A percentile compares a stretch with the other conserved stretches of the same genome.
These are phyloP conservation scores for Pichia sp. DNA, from an alignment of 1,139 yeast genomes.

Conservation along the genomic window DNA sequence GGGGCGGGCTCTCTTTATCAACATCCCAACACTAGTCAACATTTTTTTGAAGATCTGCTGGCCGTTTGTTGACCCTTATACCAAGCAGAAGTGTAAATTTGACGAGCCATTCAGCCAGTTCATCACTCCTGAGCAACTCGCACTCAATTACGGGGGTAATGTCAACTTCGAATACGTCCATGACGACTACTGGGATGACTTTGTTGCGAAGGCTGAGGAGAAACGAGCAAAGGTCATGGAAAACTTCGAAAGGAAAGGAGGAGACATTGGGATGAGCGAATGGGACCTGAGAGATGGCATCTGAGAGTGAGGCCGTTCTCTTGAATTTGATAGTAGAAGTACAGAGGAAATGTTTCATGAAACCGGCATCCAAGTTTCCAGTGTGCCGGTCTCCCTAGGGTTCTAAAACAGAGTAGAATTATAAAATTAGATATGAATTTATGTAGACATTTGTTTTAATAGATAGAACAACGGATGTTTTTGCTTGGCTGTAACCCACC, in stretches of 20 bases:
- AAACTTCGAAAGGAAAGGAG: slow-evolving; percentile 66
- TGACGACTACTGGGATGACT: slow-evolving; percentile 71
- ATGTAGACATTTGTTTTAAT: background rate
- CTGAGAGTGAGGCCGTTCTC: slow-evolving; percentile 5
- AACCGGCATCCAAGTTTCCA: background rate
- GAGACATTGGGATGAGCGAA: slow-evolving; percentile 64
- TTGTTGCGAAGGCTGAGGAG: slow-evolving; percentile 53
- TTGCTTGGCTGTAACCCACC: background rate
- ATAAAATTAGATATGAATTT: background rate
- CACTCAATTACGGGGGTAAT: slow-evolving; percentile 50
- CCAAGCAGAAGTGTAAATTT: slow-evolving; percentile 55
- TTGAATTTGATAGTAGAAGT: background rate
- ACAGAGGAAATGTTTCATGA: too few relatives aligned
- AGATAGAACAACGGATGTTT: background rate
- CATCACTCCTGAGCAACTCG: slow-evolving; percentile 51
- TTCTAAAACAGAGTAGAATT: background rate
- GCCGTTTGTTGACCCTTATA: slow-evolving; percentile 63
- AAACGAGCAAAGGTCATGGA: slow-evolving; percentile 54
- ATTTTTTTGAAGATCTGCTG: slow-evolving; percentile 56
- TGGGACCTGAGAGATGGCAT: slow-evolving; percentile 30
- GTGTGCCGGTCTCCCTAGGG: background rate
- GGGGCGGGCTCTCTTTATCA: slow-evolving; percentile 54
- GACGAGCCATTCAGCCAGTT: slow-evolving; percentile 55
- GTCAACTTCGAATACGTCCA: slow-evolving; percentile 69
- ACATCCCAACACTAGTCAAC: slow-evolving; percentile 57